phyloP scores from a whole-genome alignment of 2,329 filamentous ascomycete genomes.

The Akanthomyces lecanii region DNA sequence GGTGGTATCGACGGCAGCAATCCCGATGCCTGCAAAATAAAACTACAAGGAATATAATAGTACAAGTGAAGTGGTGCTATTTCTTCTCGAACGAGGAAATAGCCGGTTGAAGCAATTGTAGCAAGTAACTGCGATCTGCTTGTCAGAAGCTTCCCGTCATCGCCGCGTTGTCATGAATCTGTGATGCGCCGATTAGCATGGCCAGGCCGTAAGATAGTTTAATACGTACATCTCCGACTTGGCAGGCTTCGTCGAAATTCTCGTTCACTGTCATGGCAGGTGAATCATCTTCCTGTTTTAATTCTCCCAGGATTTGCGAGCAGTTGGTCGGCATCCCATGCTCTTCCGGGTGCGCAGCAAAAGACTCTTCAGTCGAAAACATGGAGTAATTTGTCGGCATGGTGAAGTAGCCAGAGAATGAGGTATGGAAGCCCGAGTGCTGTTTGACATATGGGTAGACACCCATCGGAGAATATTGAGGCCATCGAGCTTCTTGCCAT shows the following conservation, averaged over 20 bases:
- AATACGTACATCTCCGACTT: neutral
- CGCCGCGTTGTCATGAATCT: neutral
- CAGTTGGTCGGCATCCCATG: neutral
- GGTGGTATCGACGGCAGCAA: neutral
- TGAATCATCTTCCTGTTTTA: neutral
- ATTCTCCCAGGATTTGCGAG: neutral
- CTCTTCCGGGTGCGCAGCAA: neutral
- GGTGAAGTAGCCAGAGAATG: constrained; percentile 5
- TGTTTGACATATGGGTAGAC: constrained; percentile 1
- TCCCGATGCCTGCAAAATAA: neutral
- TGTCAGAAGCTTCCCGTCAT: neutral
- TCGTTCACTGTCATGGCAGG: neutral
- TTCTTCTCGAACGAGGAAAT: neutral
- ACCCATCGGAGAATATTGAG: constrained; percentile 4
- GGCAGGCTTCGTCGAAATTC: neutral
- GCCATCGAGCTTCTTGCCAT: neutral
- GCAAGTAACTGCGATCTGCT: neutral
- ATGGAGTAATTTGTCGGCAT: constrained; percentile 4
- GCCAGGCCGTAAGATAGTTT: neutral
- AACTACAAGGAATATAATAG: neutral
- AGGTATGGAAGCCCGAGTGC: neutral
- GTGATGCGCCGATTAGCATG: neutral
- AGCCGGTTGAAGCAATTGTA: neutral
- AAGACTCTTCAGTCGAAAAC: neutral
- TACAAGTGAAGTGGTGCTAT: too few relatives aligned